These are phyloP conservation scores for Allium fistulosum DNA, from an alignment of 106 monocot genomes.

Conservation along the genomic window DNA sequence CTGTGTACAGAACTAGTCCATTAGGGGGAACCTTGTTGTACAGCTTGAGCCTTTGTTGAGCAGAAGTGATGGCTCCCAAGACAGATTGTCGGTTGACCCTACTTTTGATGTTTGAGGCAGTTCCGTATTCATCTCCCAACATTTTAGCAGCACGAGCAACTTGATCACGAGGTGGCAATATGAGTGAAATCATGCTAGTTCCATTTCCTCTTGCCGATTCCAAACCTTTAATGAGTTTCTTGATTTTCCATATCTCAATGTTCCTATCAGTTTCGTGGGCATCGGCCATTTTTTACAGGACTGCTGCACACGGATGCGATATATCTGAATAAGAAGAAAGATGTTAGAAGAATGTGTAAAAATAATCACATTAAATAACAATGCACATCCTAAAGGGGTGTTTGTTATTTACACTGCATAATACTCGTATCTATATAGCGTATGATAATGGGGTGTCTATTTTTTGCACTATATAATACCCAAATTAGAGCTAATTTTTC, in stretches of 20 bases:
- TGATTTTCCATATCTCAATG: constrained; percentile 37
- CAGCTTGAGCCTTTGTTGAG: constrained; percentile 31
- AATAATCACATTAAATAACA: too few relatives aligned
- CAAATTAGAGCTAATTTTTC: too few relatives aligned
- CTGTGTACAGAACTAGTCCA: constrained; percentile 44
- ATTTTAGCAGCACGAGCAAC: constrained; percentile 18
- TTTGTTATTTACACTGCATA: too few relatives aligned
- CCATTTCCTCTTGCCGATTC: constrained; percentile 58
- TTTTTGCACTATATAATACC: too few relatives aligned
- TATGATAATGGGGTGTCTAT: too few relatives aligned
- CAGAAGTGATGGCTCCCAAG: constrained; percentile 43
- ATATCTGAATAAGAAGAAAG: not conserved
- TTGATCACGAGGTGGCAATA: constrained; percentile 21
- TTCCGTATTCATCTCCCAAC: constrained; percentile 26
- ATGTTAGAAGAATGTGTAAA: too few relatives aligned
- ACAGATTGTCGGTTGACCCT: constrained; percentile 46
- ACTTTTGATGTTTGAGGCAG: constrained; percentile 28
- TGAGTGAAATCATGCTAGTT: constrained; percentile 50
- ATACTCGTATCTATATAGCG: too few relatives aligned
- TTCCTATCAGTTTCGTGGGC: constrained; percentile 34
- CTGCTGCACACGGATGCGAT: not conserved
- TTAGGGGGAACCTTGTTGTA: constrained; percentile 23
- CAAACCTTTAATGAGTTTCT: constrained; percentile 47
- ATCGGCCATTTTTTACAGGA: constrained; percentile 11
- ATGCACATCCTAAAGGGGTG: too few relatives aligned